Evolutionary conservation across 139 green algal species (phyloP).

Genomic region (Chlamydomonas eustigma): DNA sequence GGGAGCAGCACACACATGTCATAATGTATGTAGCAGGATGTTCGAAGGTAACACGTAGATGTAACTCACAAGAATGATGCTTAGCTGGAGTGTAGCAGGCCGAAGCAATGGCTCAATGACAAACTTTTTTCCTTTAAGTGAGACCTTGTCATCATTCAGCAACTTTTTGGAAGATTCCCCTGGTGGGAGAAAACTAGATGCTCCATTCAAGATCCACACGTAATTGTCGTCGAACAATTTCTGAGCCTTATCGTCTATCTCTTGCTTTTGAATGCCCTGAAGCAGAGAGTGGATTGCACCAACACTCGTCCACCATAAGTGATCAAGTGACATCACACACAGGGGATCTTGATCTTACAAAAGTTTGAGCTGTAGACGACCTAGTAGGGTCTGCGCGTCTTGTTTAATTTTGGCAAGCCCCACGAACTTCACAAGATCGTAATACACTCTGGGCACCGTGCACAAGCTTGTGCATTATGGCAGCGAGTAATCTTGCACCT

Average conservation of each 20-base stretch:
- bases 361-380: too few relatives aligned
- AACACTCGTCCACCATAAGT: conserved; percentile 23
- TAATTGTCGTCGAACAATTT: conserved; percentile 30
- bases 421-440: neutral
- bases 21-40: neutral
- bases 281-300: conserved; percentile 18
- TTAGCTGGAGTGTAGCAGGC: conserved; percentile 17
- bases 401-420: too few relatives aligned
- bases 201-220: conserved; percentile 32
- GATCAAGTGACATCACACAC: neutral
- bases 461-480: neutral
- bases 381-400: too few relatives aligned
- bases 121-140: conserved; percentile 27
- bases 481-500: too few relatives aligned
- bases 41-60: neutral
- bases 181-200: neutral
- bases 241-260: neutral
- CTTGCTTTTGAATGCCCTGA: neutral
- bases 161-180: conserved; percentile 29
- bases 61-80: conserved; percentile 30
- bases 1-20: neutral
- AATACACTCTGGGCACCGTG: neutral
- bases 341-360: too few relatives aligned
- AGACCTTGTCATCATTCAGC: conserved; percentile 12
- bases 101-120: conserved; percentile 19